A percentile compares a stretch with the other conserved stretches of the same genome.
Evolutionary conservation across 768 basidiomycete species (phyloP).

Genomic region (Pulveroboletus sp.): DNA sequence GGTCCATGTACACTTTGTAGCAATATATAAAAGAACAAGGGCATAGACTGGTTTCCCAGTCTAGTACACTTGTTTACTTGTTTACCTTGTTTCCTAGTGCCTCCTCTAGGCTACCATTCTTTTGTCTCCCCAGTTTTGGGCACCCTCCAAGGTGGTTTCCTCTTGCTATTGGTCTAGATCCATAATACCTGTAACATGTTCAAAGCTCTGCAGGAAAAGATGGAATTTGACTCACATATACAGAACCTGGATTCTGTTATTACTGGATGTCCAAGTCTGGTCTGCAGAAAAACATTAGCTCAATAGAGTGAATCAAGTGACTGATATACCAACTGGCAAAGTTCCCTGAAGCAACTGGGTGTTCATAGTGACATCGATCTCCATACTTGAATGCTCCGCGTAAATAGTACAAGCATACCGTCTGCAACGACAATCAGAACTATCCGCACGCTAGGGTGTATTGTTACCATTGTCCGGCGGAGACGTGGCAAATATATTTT

Average conservation of each 20-base stretch:
- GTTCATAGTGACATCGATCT: slow-evolving; percentile 59
- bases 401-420: slow-evolving; percentile 57
- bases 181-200: slow-evolving; percentile 39
- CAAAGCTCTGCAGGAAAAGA: background rate
- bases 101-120: too few relatives aligned
- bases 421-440: slow-evolving; percentile 31
- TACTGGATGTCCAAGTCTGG: slow-evolving; percentile 38
- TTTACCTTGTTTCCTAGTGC: too few relatives aligned
- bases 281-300: slow-evolving; percentile 26
- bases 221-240: slow-evolving; percentile 35
- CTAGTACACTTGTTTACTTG: too few relatives aligned
- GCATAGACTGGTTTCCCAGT: too few relatives aligned
- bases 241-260: slow-evolving; percentile 25
- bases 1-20: too few relatives aligned
- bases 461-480: slow-evolving; percentile 15
- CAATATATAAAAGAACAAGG: too few relatives aligned
- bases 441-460: background rate
- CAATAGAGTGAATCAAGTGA: slow-evolving; percentile 6
- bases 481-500: too few relatives aligned
- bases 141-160: too few relatives aligned
- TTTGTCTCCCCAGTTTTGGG: too few relatives aligned
- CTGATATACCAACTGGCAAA: slow-evolving; percentile 49
- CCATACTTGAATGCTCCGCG: slow-evolving; percentile 67
- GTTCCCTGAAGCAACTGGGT: slow-evolving; percentile 38
- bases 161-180: too few relatives aligned